phyloP scores from a whole-genome alignment of 805 yeast species.

The Blastobotrys peoriensis region DNA sequence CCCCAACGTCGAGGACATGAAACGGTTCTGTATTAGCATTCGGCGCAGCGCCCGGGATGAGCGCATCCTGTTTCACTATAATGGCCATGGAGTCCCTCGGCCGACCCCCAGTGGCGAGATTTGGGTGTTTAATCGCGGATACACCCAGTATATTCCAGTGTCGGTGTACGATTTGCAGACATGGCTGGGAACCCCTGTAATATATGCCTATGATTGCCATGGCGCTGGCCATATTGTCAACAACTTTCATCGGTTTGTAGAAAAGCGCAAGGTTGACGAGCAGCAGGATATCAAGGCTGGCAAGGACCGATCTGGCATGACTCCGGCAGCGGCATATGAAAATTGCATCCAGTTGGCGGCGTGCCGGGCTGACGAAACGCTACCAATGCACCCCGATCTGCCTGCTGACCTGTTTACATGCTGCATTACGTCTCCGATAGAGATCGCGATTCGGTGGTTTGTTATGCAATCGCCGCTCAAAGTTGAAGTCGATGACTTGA shows the following conservation, averaged over 20 bases:
- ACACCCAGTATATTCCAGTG: conserved; percentile 95
- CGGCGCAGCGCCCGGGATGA: conserved; percentile 91
- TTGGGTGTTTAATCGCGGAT: conserved; percentile 97
- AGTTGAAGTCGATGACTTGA: conserved; percentile 36
- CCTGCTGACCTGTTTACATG: conserved; percentile 97
- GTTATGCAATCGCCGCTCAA: conserved; percentile 55
- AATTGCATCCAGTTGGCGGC: conserved; percentile 94
- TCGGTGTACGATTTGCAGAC: conserved; percentile 91
- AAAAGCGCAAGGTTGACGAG: conserved; percentile 83
- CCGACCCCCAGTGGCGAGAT: conserved; percentile 96
- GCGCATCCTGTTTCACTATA: conserved; percentile 86
- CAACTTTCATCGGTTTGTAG: conserved; percentile 84
- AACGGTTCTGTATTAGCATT: conserved; percentile 81
- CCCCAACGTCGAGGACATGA: conserved; percentile 93
- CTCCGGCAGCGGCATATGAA: conserved; percentile 60
- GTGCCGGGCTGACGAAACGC: conserved; percentile 73
- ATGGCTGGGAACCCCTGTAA: conserved; percentile 97
- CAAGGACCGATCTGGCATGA: conserved; percentile 35
- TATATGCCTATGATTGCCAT: conserved; percentile 90
- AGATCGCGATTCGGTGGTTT: conserved; percentile 87
- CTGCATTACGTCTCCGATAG: conserved; percentile 92
- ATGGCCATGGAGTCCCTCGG: conserved; percentile 98
- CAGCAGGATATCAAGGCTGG: conserved; percentile 8
- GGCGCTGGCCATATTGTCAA: conserved; percentile 90
- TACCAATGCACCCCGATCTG: conserved; percentile 89